Percentiles rank a stretch among this genome's conserved stretches.
These are phyloP conservation scores for Tetracladium maxilliforme DNA, from an alignment of 2,329 filamentous ascomycete genomes.

Conservation along the genomic window DNA sequence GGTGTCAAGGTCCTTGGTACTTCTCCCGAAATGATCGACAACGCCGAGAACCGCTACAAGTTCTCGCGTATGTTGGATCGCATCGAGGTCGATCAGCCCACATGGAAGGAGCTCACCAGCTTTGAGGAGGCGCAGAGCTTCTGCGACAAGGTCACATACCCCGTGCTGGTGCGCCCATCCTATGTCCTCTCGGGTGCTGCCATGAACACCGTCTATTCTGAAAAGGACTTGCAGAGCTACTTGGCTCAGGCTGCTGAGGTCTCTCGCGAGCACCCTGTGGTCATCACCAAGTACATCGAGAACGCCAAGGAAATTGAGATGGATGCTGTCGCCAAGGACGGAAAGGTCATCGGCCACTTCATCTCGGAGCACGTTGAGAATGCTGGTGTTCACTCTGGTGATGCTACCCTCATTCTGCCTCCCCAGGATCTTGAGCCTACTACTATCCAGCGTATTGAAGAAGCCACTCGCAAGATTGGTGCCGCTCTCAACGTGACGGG, in stretches of 20 bases:
- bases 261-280: conserved; percentile 87
- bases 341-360: conserved; percentile 85
- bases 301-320: conserved; percentile 99
- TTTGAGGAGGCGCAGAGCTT: conserved; percentile 81
- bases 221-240: conserved; percentile 80
- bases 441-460: conserved; percentile 81
- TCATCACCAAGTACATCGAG: conserved; percentile 99
- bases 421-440: conserved; percentile 85
- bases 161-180: conserved; percentile 86
- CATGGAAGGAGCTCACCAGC: conserved; percentile 95
- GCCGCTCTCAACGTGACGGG: conserved; percentile 89
- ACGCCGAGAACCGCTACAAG: conserved; percentile 94
- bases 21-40: conserved; percentile 97
- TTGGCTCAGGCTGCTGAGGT: conserved; percentile 85
- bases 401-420: conserved; percentile 87
- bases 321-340: conserved; percentile 89
- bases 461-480: conserved; percentile 90
- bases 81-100: conserved; percentile 88
- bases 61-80: conserved; percentile 96
- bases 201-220: conserved; percentile 98
- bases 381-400: conserved; percentile 94
- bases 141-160: conserved; percentile 80
- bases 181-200: conserved; percentile 95
- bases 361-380: conserved; percentile 99
- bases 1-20: conserved; percentile 91